Evolutionary conservation across 148 eudicot species (phyloP), one percentile per base, ranked within the genome.

Genomic region (Gaultheria prostrata): DNA sequence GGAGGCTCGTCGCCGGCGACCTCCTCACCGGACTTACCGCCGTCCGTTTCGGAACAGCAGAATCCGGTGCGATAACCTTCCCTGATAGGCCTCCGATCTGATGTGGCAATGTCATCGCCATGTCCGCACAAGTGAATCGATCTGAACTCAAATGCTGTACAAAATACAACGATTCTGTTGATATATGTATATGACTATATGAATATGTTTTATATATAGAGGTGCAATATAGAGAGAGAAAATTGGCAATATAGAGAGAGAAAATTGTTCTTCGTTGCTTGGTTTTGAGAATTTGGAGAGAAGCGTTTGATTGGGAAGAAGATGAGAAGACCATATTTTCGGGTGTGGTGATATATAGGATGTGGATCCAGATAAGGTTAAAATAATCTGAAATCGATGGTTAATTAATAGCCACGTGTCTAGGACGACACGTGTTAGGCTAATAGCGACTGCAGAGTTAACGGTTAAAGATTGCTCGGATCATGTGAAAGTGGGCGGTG

Each of bases 81-180:
- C 95, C 94, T 10, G 98, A 87, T 3, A 95, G 70, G 0, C 92
- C 91, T 59, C 95, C 93, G 80, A 95, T 89, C 82, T 93, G 98
- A 39, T 90, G 90, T 1, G 91, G 82, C 6, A 95, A 76, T 39
- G 89, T 92, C 95, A 95, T 85, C 74, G 94, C 93, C 97, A 92
- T 93, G n/a, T 78, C 73, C 48, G 17, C 17, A 24, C 35, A 26
- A 26, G 10, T n/a, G 72, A 26, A 79, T 20, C 50, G 20, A 48
- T 11, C 21, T 21, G 72, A 49, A 45, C 7, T 8, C 48, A 46
- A 84, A 53, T 54, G 78, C 26, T 43, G 80, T 51, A 45, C n/a
- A 28, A 12, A 56, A 3, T 74, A n/a, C 46, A 15, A 48, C 1
- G 46, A 65, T 12, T 43, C n/a, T 9, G 14, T 26, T 1, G 11